Conservation (phyloP, 805 yeast genomes). For the Citeromyces matritensis region DNA sequence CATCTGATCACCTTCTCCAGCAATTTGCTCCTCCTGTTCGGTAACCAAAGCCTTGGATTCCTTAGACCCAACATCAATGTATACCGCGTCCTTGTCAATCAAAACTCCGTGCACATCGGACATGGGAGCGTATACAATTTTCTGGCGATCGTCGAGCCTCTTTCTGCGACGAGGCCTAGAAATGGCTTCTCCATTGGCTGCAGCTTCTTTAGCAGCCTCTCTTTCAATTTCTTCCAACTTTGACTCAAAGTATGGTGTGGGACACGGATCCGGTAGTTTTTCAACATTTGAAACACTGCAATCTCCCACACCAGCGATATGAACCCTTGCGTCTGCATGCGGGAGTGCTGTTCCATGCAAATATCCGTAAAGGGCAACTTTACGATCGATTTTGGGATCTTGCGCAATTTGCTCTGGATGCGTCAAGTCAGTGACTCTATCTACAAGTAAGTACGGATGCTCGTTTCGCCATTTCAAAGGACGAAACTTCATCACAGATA, state of each 20-base stretch:
- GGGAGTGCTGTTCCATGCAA: conserved; percentile 87
- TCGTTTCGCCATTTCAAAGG: conserved; percentile 99
- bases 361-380: conserved; percentile 85
- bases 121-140: conserved; percentile 96
- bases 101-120: conserved; percentile 98
- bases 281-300: conserved; percentile 62
- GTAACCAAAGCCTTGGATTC: conserved; percentile 4
- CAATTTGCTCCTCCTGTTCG: conserved; percentile 13
- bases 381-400: conserved; percentile 76
- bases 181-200: conserved; percentile 37
- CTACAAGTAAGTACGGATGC: conserved; percentile 88
- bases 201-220: conserved; percentile 55
- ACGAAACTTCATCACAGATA: conserved; percentile 94
- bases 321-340: conserved; percentile 55
- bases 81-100: conserved; percentile 95
- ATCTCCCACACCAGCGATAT: conserved; percentile 95
- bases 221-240: conserved; percentile 69
- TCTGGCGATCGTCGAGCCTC: conserved; percentile 86
- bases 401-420: conserved; percentile 74
- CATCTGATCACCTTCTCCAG: conserved; percentile 75
- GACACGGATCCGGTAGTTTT: conserved; percentile 95
- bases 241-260: conserved; percentile 88
- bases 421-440: conserved; percentile 81
- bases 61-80: conserved; percentile 45
- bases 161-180: conserved; percentile 44